Evolutionary conservation across 495 filamentous ascomycete genomes (phyloP), one percentile per base, ranked within the genome.

Genomic region (Penicillium crystallinum): DNA sequence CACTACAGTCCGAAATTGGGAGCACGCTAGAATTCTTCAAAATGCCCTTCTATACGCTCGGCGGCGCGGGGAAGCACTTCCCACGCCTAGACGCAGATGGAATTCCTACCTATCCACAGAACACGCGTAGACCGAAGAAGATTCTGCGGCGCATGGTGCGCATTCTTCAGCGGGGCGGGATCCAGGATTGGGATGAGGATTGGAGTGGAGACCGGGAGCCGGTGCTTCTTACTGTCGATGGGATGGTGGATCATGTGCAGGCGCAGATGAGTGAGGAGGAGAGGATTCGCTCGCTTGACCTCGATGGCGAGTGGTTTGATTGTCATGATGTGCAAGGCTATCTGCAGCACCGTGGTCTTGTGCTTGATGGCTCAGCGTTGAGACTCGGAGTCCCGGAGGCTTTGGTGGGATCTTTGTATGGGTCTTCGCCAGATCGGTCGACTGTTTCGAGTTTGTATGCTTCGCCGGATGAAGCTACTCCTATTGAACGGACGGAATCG

Each of bases 61-160:
- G 87, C 12, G 86, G 85, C 3, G 81, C 86, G 2, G 87, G 86
- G 0, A 85, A 81, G 1, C 83, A 86, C 54, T 70, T 57, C 30
- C 65, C 65, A 0, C 56, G 54, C 8, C 2, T 19, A 1, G 54
- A 43, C 7, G 14, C 8, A 14, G 34, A 57, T 10, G 66, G 66
- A 0, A 45, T 45, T 8, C 35, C 59, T 12, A 51, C 63, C 0
- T 65, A 56, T 29, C 68, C 66, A 0, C 36, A 54, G 8, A 62
- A 67, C 44, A 30, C 39, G 3, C 56, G 62, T 4, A 43, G 56
- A 36, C 62, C 62, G 0, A 56, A 56, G 7, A 62, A 57, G 34
- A 54, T 65, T 7, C 30, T 65, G 9, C 54, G 62, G 8, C 33
- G 62, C 18, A 25, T 65, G 38, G 43, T 40, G 29, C 23, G 59